A percentile compares a stretch with the other conserved stretches of the same genome.
Evolutionary conservation across 2,329 filamentous ascomycete species (phyloP).

Genomic region (Aaosphaeria arxii): DNA sequence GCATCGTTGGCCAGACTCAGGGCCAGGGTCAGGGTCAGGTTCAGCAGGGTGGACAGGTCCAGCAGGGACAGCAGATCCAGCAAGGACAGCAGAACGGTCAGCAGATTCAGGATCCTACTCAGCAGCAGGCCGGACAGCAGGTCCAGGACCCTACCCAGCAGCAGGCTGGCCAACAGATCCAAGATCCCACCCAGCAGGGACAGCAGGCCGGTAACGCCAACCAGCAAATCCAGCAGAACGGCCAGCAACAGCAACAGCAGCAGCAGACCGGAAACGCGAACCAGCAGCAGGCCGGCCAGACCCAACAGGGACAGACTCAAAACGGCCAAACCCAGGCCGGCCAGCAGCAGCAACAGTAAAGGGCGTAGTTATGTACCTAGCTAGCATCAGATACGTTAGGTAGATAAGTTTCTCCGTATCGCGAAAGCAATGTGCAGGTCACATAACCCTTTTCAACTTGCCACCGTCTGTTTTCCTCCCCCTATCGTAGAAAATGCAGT

Average conservation of each 20-base stretch:
- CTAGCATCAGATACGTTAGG: no score
- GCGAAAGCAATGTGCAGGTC: no score
- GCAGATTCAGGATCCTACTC: constrained; percentile 1
- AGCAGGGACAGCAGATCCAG: background rate
- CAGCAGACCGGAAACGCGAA: background rate
- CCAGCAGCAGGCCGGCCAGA: background rate
- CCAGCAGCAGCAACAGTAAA: background rate
- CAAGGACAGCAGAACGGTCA: constrained; percentile 1
- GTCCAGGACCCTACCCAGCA: background rate
- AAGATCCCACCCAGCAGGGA: background rate
- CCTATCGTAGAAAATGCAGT: no score
- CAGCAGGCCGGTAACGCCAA: constrained; percentile 4
- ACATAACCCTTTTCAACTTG: no score
- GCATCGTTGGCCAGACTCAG: constrained; percentile 16
- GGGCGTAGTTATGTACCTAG: no score
- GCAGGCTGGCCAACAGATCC: constrained; percentile 2
- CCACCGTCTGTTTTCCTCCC: no score
- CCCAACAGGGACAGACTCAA: background rate
- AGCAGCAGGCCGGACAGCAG: background rate
- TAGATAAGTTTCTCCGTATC: no score
- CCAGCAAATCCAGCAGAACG: background rate
- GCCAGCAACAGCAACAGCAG: background rate
- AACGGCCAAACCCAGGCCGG: background rate
- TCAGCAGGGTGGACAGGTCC: constrained; percentile 2
- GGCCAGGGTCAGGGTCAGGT: constrained; percentile 6